phyloP scores from a whole-genome alignment of 805 yeast genomes.

The Yarrowia divulgata region DNA sequence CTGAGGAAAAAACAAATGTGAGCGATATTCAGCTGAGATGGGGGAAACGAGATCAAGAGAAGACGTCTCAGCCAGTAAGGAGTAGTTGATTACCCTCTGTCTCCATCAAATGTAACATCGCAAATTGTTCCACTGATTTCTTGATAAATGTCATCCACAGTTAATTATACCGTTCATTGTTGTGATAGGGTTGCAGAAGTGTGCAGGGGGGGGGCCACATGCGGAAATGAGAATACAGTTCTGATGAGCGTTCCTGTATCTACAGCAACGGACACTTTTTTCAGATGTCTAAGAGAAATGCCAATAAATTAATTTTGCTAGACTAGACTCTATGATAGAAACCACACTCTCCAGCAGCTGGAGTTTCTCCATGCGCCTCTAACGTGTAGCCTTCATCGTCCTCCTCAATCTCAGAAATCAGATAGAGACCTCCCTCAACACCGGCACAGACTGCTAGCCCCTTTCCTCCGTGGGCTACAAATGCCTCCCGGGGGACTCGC shows the following conservation, averaged over 20 bases:
- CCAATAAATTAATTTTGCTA: slow-evolving; percentile 8
- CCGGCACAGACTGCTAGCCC: slow-evolving; percentile 30
- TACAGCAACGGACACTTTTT: background rate
- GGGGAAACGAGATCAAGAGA: too few species aligned
- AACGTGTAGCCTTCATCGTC: slow-evolving; percentile 2
- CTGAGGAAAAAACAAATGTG: background rate
- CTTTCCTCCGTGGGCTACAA: background rate
- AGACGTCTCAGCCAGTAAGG: too few species aligned
- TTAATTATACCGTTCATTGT: background rate
- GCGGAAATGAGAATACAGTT: background rate
- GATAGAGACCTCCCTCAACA: slow-evolving; percentile 28
- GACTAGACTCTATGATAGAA: background rate
- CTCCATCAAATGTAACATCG: background rate
- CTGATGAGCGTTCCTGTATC: background rate
- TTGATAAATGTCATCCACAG: background rate
- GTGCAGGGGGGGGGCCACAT: slow-evolving; percentile 7
- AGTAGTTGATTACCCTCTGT: too few species aligned
- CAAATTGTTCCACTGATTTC: background rate
- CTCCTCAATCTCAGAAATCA: slow-evolving; percentile 18
- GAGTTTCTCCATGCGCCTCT: slow-evolving; percentile 10
- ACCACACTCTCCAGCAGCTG: slow-evolving; percentile 6
- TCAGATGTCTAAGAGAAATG: background rate
- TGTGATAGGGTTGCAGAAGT: background rate
- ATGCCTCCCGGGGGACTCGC: slow-evolving; percentile 1
- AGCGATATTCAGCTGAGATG: background rate